Conservation (phyloP, 371 early-diverging fungal species). For the Mucor velutinosus region DNA sequence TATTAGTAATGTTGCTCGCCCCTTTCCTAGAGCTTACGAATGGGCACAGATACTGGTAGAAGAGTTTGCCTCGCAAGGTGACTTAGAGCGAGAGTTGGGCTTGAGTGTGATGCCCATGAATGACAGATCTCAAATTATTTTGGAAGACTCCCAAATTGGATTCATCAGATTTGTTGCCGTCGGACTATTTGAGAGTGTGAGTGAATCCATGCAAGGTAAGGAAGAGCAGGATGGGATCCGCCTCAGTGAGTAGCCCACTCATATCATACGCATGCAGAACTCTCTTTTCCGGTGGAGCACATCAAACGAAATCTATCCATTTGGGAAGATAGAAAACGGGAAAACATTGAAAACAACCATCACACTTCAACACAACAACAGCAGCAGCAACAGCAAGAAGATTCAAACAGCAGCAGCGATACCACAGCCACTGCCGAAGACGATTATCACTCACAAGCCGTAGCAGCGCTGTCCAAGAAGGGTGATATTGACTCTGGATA, state of each 20-base stretch:
- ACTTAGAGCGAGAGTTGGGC: slow-evolving; percentile 63
- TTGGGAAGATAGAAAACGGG: slow-evolving; percentile 45
- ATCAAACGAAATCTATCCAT: slow-evolving; percentile 36
- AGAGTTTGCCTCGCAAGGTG: slow-evolving; percentile 69
- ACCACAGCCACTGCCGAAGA: slow-evolving; percentile 8
- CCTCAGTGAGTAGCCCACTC: no score
- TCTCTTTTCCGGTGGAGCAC: slow-evolving; percentile 44
- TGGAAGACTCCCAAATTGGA: slow-evolving; percentile 67
- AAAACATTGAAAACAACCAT: slow-evolving; percentile 16
- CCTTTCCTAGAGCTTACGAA: slow-evolving; percentile 52
- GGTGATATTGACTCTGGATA: slow-evolving; percentile 2
- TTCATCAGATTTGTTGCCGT: slow-evolving; percentile 73
- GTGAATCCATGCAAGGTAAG: slow-evolving; percentile 36
- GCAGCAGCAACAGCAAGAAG: not conserved
- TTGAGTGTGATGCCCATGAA: slow-evolving; percentile 56
- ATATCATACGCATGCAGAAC: slow-evolving; percentile 19
- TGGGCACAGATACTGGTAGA: slow-evolving; percentile 63
- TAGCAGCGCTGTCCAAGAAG: slow-evolving; percentile 11
- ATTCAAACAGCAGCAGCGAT: not conserved
- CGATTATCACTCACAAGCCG: slow-evolving; percentile 21
- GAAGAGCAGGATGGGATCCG: no score
- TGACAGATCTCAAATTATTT: slow-evolving; percentile 50
- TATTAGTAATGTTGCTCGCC: slow-evolving; percentile 73
- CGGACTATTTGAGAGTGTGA: slow-evolving; percentile 64
- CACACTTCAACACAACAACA: not conserved